Evolutionary conservation across 257 asterid genomes (phyloP).

Genomic region (Jasminum sambac): DNA sequence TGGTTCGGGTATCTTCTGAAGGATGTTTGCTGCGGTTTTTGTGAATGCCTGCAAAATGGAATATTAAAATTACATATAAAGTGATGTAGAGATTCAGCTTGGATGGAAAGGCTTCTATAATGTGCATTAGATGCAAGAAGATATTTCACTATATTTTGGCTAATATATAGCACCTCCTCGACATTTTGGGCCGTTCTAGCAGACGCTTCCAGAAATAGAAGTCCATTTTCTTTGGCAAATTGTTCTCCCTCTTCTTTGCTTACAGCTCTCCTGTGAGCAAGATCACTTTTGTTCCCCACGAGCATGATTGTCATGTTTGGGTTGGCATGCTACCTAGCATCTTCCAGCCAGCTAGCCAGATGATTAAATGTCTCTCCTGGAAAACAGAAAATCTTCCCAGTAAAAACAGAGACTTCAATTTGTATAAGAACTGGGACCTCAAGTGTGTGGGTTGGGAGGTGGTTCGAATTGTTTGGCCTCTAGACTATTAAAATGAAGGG

Average conservation of each 20-base stretch:
- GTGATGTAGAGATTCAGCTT: background rate
- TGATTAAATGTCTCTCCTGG: slow-evolving; percentile 81
- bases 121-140: background rate
- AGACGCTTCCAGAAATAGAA: slow-evolving; percentile 68
- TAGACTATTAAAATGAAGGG: background rate
- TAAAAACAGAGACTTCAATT: slow-evolving; percentile 4
- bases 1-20: slow-evolving; percentile 72
- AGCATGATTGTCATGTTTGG: slow-evolving; percentile 80
- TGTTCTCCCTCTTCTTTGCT: slow-evolving; percentile 89
- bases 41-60: slow-evolving; percentile 52
- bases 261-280: slow-evolving; percentile 71
- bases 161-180: slow-evolving; percentile 51
- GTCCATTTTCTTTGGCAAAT: slow-evolving; percentile 79
- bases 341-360: slow-evolving; percentile 81
- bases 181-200: slow-evolving; percentile 88
- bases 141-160: background rate
- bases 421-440: slow-evolving; percentile 2
- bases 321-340: slow-evolving; percentile 81
- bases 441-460: no score
- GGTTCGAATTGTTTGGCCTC: background rate
- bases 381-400: slow-evolving; percentile 8
- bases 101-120: background rate
- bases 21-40: slow-evolving; percentile 65
- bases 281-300: slow-evolving; percentile 76
- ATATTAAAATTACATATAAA: background rate